Percentiles rank a stretch among this genome's conserved stretches.
These are phyloP conservation scores for Chaetomiaceae sp. DNA, from an alignment of 2,329 filamentous ascomycete species.

Conservation along the genomic window DNA sequence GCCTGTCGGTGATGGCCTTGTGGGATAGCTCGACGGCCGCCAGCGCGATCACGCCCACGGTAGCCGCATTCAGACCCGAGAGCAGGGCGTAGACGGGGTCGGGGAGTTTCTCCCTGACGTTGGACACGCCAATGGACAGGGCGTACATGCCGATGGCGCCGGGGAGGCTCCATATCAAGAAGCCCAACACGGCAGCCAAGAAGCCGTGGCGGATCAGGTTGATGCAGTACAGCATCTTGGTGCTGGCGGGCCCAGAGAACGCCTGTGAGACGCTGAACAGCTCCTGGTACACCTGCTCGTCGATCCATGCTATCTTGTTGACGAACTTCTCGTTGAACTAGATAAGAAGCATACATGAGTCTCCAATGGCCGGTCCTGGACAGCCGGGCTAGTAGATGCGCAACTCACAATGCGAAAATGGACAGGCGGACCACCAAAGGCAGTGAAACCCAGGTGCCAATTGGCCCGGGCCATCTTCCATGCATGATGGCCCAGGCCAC, in stretches of 20 bases:
- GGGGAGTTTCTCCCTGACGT: constrained; percentile 53
- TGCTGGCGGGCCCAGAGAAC: constrained; percentile 60
- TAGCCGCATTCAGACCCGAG: constrained; percentile 65
- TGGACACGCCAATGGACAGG: constrained; percentile 58
- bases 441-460: too few relatives aligned
- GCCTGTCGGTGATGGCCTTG: constrained; percentile 59
- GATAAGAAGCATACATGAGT: too few relatives aligned
- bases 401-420: constrained; percentile 57
- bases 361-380: too few relatives aligned
- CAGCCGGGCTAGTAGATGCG: background rate
- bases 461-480: too few relatives aligned
- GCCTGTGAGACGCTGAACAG: constrained; percentile 65
- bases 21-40: constrained; percentile 62
- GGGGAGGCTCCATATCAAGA: constrained; percentile 63
- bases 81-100: constrained; percentile 60
- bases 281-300: constrained; percentile 61
- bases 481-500: too few relatives aligned
- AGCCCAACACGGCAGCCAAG: constrained; percentile 49
- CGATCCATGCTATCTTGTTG: constrained; percentile 55
- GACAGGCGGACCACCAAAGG: constrained; percentile 31
- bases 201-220: constrained; percentile 58
- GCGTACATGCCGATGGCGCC: constrained; percentile 66
- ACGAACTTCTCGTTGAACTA: constrained; percentile 57
- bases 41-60: constrained; percentile 64
- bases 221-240: constrained; percentile 66